Evolutionary conservation across 75 land plant genomes (phyloP), one percentile per base, ranked within the genome.

Genomic region (Picea sitchensis): DNA sequence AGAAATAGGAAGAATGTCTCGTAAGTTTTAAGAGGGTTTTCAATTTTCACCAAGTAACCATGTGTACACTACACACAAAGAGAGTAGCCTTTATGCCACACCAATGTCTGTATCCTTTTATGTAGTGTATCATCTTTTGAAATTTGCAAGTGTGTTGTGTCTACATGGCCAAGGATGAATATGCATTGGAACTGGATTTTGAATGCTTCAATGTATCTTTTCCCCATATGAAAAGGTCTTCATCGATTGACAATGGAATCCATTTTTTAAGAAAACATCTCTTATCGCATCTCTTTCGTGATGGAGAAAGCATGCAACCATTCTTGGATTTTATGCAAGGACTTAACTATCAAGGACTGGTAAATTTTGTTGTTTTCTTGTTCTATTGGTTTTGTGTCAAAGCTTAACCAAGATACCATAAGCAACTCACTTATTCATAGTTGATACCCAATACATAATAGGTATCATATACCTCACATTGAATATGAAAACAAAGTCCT

Each of bases 341-440:
- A 5, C 92, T 90, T 80, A 80, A 86, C 38, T 90, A 92, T 83
- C 85, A 87, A 64, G 95, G 95, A n/a, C 84, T 81, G 90, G 99
- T 96, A 76, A 59, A 61, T 3, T 36, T 36, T 36, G 38, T 36
- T 36, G 38, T 36, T 36, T 36, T 36, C 38, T 36, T 36, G 38
- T 36, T 36, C 38, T 36, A 3, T 36, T 36, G 3, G 38, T 36
- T 36, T 36, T 3, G 38, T 36, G 38, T 36, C 38, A 36, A 36
- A 36, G 38, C 38, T 36, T 36, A 36, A 36, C 38, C 3, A 36
- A 3, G 38, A 36, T 36, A 36, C 38, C 38, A 36, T 36, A 36
- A 26, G 26, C 26, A 26, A 26, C 26, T 26, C 26, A 26, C 26
- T 26, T 26, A 26, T 26, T 26, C 26, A 26, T 26, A 26, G 38